These are phyloP conservation scores for Drechslera avenae DNA, from an alignment of 2,329 filamentous ascomycete species.

Conservation along the genomic window DNA sequence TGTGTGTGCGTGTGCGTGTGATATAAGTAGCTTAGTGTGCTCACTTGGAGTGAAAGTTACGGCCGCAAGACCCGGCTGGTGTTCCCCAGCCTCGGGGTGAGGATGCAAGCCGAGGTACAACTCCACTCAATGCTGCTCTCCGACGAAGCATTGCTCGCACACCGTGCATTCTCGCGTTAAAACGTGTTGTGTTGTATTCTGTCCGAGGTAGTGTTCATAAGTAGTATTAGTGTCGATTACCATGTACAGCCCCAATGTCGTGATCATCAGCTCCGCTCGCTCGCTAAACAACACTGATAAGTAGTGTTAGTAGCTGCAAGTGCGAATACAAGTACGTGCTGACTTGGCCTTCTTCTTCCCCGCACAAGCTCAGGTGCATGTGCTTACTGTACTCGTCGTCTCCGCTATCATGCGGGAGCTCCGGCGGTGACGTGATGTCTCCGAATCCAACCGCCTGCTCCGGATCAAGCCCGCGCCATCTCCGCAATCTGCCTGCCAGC, in stretches of 20 bases:
- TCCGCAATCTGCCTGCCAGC: slow-evolving; percentile 24
- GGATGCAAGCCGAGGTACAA: slow-evolving; percentile 28
- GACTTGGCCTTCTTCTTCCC: no score
- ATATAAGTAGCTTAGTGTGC: slow-evolving; percentile 10
- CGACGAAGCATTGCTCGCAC: neutral
- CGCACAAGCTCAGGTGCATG: neutral
- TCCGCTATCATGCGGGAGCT: slow-evolving; percentile 1
- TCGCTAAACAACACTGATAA: no score
- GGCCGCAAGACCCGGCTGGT: slow-evolving; percentile 23
- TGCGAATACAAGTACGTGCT: neutral
- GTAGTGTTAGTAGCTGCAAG: neutral
- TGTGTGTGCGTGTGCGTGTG: neutral
- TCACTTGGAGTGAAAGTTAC: slow-evolving; percentile 26
- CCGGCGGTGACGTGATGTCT: slow-evolving; percentile 2
- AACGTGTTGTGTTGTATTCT: no score
- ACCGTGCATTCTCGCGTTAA: neutral
- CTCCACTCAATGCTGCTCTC: slow-evolving; percentile 16
- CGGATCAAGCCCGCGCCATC: slow-evolving; percentile 10
- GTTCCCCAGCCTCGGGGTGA: slow-evolving; percentile 6
- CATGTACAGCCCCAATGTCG: no score
- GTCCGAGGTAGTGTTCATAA: no score
- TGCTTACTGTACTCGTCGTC: neutral
- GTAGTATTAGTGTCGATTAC: no score
- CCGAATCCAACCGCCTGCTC: slow-evolving; percentile 1
- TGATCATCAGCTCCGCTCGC: no score